phyloP scores from a whole-genome alignment of 257 asterid genomes.

The Ilex asprella region DNA sequence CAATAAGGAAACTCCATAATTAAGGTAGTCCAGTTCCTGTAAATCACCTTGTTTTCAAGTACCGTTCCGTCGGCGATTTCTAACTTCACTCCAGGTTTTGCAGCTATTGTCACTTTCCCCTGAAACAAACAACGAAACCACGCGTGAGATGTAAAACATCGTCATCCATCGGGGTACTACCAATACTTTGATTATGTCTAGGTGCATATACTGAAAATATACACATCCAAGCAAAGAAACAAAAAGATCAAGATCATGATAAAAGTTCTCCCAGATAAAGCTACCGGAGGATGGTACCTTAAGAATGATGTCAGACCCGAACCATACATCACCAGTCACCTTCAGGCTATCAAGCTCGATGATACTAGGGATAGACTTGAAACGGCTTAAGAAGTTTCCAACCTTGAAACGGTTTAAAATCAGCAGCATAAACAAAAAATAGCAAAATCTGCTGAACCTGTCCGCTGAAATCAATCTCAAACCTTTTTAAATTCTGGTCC shows the following conservation, averaged over 20 bases:
- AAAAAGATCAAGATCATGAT: neutral
- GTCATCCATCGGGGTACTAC: too few relatives aligned
- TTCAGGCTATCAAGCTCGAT: constrained; percentile 81
- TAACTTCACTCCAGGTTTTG: constrained; percentile 69
- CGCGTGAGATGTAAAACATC: neutral
- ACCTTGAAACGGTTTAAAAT: constrained; percentile 32
- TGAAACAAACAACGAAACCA: constrained; percentile 14
- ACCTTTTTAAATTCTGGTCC: constrained; percentile 99
- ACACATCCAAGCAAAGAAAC: neutral
- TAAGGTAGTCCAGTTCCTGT: neutral
- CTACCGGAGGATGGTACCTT: constrained; percentile 47
- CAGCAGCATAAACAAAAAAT: constrained; percentile 12
- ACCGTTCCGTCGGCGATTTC: constrained; percentile 82
- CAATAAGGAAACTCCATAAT: too few relatives aligned
- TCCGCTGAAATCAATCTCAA: constrained; percentile 16
- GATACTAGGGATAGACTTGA: constrained; percentile 95
- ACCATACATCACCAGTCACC: constrained; percentile 88
- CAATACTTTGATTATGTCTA: too few relatives aligned
- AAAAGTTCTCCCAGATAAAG: neutral
- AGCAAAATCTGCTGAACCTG: neutral
- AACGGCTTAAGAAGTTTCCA: constrained; percentile 69
- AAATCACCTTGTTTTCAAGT: constrained; percentile 65
- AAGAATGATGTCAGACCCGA: constrained; percentile 66
- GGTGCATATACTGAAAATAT: too few relatives aligned
- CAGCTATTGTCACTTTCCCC: constrained; percentile 82